Conservation (phyloP, 805 yeast genomes). For the Lachancea lanzarotensis region DNA sequence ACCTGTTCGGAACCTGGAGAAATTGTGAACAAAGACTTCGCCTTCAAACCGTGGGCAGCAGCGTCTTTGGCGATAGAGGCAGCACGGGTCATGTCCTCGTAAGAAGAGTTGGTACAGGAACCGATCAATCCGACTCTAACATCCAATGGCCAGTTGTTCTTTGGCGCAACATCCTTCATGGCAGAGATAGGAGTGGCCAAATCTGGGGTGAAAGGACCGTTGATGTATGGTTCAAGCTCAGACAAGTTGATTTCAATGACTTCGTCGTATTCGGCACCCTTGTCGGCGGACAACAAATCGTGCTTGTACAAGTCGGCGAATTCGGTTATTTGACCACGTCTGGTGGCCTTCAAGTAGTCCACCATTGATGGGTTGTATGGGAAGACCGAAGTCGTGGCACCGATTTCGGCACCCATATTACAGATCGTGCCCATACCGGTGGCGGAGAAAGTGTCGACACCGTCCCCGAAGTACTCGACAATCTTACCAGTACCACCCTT, state of each 20-base stretch:
- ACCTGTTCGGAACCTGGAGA: constrained; percentile 99
- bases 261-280: constrained; percentile 91
- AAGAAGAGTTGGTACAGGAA: constrained; percentile 97
- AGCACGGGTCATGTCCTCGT: constrained; percentile 97
- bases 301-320: constrained; percentile 66
- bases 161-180: constrained; percentile 74
- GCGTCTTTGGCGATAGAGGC: constrained; percentile 91
- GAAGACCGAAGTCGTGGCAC: constrained; percentile 97
- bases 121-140: constrained; percentile 95
- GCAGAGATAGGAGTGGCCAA: constrained; percentile 90
- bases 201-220: constrained; percentile 99
- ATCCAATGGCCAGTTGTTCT: constrained; percentile 87
- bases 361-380: constrained; percentile 90
- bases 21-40: constrained; percentile 87
- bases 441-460: constrained; percentile 86
- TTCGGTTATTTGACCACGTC: constrained; percentile 77
- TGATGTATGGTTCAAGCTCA: constrained; percentile 89
- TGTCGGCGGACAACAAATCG: constrained; percentile 75
- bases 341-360: constrained; percentile 80
- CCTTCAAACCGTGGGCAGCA: constrained; percentile 79
- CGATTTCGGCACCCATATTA: constrained; percentile 99
- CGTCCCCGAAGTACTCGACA: constrained; percentile 94
- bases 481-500: constrained; percentile 98
- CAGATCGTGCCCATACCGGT: constrained; percentile 99
- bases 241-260: constrained; percentile 83